Conservation (phyloP, 352 stramenopile genomes). For the Globisporangium okanoganense region DNA sequence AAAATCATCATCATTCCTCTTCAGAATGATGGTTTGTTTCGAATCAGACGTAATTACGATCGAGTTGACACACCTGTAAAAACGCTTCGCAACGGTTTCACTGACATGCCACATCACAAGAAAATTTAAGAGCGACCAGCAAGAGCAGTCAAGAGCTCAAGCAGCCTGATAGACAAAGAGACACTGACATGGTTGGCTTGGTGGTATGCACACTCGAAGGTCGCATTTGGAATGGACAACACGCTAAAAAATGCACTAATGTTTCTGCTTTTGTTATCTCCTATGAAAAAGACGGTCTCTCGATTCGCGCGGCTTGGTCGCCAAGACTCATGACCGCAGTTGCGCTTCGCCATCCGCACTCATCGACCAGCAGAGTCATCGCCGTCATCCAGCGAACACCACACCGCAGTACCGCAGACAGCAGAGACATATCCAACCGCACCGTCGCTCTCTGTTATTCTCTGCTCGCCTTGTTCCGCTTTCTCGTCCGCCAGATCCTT, state of each 20-base stretch:
- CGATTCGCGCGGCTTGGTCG: neutral
- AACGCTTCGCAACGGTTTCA: neutral
- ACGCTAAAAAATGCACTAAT: conserved; percentile 13
- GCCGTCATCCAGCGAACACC: neutral
- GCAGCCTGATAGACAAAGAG: neutral
- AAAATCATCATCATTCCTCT: neutral
- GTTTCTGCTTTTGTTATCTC: conserved; percentile 15
- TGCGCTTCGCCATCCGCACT: neutral
- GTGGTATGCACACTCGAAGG: conserved; percentile 5
- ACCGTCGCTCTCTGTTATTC: neutral
- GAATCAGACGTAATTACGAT: neutral
- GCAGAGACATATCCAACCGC: neutral
- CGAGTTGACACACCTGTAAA: neutral
- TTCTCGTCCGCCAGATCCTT: conserved; percentile 4
- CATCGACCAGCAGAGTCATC: conserved; percentile 1
- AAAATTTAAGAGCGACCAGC: neutral
- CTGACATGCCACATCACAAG: neutral
- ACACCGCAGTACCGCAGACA: neutral
- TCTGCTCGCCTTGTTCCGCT: neutral
- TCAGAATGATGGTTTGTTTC: neutral
- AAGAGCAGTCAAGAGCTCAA: neutral
- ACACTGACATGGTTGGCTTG: neutral
- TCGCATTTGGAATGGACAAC: conserved; percentile 5
- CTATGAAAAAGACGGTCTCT: conserved; percentile 1
- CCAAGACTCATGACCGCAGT: neutral